phyloP scores from a whole-genome alignment of 2,329 filamentous ascomycete species.

The Seiridium cupressi region DNA sequence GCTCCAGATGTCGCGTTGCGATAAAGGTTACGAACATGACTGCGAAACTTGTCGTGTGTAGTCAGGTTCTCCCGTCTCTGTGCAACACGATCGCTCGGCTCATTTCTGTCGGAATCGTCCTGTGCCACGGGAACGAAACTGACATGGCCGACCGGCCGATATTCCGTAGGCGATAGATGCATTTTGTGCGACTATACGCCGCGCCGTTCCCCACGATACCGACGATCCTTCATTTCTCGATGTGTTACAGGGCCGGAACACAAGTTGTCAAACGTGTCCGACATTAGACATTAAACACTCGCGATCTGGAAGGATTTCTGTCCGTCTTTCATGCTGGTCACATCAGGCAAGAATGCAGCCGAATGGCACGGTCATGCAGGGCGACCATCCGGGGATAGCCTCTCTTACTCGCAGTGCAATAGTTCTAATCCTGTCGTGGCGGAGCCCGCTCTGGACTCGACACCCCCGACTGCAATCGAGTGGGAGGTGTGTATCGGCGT shows the following conservation, averaged over 20 bases:
- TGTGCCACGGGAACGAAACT: slow-evolving; percentile 10
- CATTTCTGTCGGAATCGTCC: not conserved
- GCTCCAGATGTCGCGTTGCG: not conserved
- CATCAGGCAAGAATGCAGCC: not conserved
- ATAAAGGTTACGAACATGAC: slow-evolving; percentile 3
- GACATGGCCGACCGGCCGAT: not conserved
- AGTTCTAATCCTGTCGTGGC: slow-evolving; percentile 10
- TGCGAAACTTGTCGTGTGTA: slow-evolving; percentile 3
- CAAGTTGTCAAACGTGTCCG: not conserved
- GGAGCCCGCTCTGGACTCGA: not conserved
- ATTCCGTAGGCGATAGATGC: slow-evolving; percentile 1
- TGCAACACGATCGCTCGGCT: slow-evolving; percentile 3
- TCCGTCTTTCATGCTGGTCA: not conserved
- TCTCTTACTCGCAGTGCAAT: not conserved
- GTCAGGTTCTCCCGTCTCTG: not conserved
- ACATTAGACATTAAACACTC: not conserved
- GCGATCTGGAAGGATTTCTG: not conserved
- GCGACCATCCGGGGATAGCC: not conserved
- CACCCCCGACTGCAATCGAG: not conserved
- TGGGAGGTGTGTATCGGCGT: not conserved
- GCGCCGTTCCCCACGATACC: not conserved
- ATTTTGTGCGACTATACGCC: slow-evolving; percentile 5
- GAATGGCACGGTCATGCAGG: slow-evolving; percentile 4
- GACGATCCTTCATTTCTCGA: not conserved
- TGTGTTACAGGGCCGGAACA: no score